Conservation (phyloP, 768 basidiomycete species). For the Mycena maculata region DNA sequence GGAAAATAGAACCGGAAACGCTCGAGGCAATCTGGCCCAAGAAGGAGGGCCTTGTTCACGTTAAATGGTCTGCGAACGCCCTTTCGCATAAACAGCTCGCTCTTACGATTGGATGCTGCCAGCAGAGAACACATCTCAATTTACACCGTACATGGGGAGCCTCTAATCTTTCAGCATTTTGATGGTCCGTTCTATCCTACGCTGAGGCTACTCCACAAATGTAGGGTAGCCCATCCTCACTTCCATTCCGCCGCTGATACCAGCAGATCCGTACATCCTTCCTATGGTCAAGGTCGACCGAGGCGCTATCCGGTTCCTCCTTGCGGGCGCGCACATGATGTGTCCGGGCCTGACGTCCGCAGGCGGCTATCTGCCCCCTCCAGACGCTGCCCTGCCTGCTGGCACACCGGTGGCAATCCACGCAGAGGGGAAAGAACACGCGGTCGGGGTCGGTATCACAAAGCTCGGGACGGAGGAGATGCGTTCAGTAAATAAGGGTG, state of each 20-base stretch:
- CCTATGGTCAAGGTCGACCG: conserved; percentile 93
- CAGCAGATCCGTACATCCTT: conserved; percentile 87
- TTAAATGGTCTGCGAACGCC: conserved; percentile 83
- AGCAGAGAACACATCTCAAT: conserved; percentile 97
- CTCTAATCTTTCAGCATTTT: conserved; percentile 95
- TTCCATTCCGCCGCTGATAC: conserved; percentile 21
- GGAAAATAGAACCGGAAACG: conserved; percentile 82
- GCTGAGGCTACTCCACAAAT: conserved; percentile 90
- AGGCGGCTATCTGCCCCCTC: conserved; percentile 87
- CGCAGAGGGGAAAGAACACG: conserved; percentile 96
- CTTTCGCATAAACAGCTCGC: conserved; percentile 23
- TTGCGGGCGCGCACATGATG: conserved; percentile 96
- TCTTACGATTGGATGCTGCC: conserved; percentile 43
- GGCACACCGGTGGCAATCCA: conserved; percentile 89
- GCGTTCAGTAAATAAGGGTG: conserved; percentile 86
- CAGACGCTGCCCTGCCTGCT: conserved; percentile 72
- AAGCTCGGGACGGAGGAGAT: conserved; percentile 92
- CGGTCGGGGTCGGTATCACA: conserved; percentile 87
- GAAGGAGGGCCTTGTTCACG: conserved; percentile 93
- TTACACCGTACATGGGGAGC: conserved; percentile 88
- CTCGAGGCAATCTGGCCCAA: conserved; percentile 97
- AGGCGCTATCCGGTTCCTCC: conserved; percentile 96
- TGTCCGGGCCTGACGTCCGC: conserved; percentile 95
- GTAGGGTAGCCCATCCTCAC: conserved; percentile 57
- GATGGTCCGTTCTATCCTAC: conserved; percentile 95